A percentile compares a stretch with the other conserved stretches of the same genome.
Evolutionary conservation across 1,284 basidiomycete species (phyloP).

Genomic region (Microbotryum violaceum): DNA sequence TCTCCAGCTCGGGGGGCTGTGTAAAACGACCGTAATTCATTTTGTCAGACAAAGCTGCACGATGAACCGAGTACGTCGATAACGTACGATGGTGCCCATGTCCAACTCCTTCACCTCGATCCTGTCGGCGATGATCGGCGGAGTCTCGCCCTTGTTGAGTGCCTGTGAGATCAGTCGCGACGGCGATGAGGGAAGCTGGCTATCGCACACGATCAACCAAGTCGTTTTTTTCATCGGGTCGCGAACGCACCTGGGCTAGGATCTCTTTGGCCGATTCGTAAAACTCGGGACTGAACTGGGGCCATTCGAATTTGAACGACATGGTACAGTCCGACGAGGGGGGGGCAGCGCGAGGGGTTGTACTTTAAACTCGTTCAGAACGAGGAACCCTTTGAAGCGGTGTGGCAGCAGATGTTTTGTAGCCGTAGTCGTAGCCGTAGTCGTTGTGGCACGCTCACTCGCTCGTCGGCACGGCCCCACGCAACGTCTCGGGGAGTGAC

Average conservation of each 20-base stretch:
- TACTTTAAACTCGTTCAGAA: no score
- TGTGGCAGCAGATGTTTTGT: no score
- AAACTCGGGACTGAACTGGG: slow-evolving; percentile 89
- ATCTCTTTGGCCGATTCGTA: slow-evolving; percentile 87
- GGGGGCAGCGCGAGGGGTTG: no score
- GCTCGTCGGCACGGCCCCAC: no score
- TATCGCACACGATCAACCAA: background rate
- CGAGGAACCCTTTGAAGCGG: no score
- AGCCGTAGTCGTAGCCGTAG: no score
- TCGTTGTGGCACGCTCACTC: no score
- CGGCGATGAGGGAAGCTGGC: background rate
- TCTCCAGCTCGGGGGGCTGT: slow-evolving; percentile 91
- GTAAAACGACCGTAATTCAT: no score
- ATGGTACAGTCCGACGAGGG: slow-evolving; percentile 48
- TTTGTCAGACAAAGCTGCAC: no score
- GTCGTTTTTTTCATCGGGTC: no score
- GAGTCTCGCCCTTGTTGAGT: slow-evolving; percentile 94
- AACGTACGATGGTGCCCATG: slow-evolving; percentile 88
- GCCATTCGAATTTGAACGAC: slow-evolving; percentile 98
- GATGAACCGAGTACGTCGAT: no score
- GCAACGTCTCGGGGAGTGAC: no score
- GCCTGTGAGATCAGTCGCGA: slow-evolving; percentile 46
- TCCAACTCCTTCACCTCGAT: slow-evolving; percentile 96
- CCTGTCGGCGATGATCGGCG: slow-evolving; percentile 91
- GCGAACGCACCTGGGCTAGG: slow-evolving; percentile 55